phyloP scores from a whole-genome alignment of 106 monocot species.

The Allium cepa region DNA sequence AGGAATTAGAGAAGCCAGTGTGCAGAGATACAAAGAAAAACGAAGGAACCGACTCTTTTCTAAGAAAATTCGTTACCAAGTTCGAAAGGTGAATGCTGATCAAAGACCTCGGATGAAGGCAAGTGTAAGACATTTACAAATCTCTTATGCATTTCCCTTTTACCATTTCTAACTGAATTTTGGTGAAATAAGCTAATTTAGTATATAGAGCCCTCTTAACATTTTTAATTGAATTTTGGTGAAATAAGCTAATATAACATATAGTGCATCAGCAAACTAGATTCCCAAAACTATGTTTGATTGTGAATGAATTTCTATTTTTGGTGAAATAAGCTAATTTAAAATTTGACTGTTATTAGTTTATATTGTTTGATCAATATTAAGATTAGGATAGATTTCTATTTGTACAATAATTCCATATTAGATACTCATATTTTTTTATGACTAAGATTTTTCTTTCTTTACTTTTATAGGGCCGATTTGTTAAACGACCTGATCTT shows the following conservation, averaged over 20 bases:
- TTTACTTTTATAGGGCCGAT: constrained; percentile 38
- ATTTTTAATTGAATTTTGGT: neutral
- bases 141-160: neutral
- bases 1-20: constrained; percentile 39
- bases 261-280: neutral
- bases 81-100: constrained; percentile 80
- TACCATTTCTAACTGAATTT: too few species aligned
- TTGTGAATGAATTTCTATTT: neutral
- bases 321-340: neutral
- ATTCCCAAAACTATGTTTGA: neutral
- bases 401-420: neutral
- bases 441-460: constrained; percentile 1
- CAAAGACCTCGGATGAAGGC: constrained; percentile 69
- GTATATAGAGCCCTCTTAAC: neutral
- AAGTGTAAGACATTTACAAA: constrained; percentile 36
- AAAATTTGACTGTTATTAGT: too few species aligned
- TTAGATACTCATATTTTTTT: neutral
- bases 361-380: neutral
- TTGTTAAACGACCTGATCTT: constrained; percentile 32
- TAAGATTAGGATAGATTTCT: neutral
- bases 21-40: constrained; percentile 79
- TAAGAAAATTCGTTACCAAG: constrained; percentile 80
- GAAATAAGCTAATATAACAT: neutral
- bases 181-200: neutral
- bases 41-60: constrained; percentile 59